Conservation (phyloP, 139 green algal species). For the Chlamydomonas sphaeroides region DNA sequence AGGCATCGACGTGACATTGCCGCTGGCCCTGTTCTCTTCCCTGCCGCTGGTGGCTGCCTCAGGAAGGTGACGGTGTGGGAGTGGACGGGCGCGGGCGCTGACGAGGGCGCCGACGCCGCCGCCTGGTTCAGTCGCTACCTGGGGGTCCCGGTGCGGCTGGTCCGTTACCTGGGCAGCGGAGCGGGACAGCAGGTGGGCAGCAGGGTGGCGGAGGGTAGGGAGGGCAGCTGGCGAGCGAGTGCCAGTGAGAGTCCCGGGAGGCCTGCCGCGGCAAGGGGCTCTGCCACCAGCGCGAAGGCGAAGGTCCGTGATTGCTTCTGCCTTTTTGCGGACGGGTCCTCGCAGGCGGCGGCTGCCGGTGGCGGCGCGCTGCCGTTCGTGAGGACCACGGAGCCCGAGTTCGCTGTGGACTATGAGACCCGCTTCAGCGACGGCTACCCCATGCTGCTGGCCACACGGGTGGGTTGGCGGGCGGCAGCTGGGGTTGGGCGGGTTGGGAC, state of each 20-base stretch:
- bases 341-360: too few species aligned
- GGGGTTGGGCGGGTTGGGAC: too few species aligned
- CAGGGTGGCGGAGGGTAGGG: background rate
- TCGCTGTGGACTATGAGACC: conserved; percentile 53
- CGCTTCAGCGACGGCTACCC: conserved; percentile 77
- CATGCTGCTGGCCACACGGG: conserved; percentile 67
- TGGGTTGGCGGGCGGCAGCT: conserved; percentile 12
- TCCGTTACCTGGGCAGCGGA: conserved; percentile 59
- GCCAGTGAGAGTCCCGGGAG: too few species aligned
- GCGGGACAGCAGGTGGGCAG: background rate
- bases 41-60: too few species aligned
- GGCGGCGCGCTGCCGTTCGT: background rate
- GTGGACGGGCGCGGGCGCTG: conserved; percentile 69
- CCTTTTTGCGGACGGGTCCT: too few species aligned
- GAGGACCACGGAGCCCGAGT: conserved; percentile 51
- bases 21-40: too few species aligned
- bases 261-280: too few species aligned
- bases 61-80: conserved; percentile 76
- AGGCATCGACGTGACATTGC: too few species aligned
- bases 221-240: background rate
- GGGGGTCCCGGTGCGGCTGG: conserved; percentile 61
- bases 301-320: too few species aligned
- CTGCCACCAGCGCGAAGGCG: too few species aligned
- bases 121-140: conserved; percentile 76
- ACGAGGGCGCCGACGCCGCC: conserved; percentile 72